Percentiles rank a stretch among this genome's conserved stretches.
Evolutionary conservation across 23 red algal species (phyloP).

Genomic region (Gracilaria domingensis): DNA sequence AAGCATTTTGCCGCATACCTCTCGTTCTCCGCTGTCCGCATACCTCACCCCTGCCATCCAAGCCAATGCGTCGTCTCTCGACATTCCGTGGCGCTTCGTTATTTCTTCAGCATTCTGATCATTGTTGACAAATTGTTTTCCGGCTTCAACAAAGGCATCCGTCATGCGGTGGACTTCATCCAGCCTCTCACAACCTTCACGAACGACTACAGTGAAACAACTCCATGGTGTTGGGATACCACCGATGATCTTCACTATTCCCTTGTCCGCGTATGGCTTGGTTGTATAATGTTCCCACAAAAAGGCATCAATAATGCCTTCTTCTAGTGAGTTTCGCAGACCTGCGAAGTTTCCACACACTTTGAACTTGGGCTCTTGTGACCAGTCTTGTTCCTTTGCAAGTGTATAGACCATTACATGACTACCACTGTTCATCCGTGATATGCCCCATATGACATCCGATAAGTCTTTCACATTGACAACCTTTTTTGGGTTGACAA

Average conservation of each 20-base stretch:
- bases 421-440: slow-evolving; percentile 63
- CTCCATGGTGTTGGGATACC: slow-evolving; percentile 78
- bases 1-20: slow-evolving; percentile 7
- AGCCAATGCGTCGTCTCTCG: slow-evolving; percentile 18
- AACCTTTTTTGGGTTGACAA: slow-evolving; percentile 2
- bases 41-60: slow-evolving; percentile 56
- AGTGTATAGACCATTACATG: slow-evolving; percentile 78
- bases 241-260: slow-evolving; percentile 66
- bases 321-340: slow-evolving; percentile 47
- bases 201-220: slow-evolving; percentile 62
- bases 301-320: slow-evolving; percentile 68
- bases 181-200: slow-evolving; percentile 20
- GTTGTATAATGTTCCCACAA: slow-evolving; percentile 90
- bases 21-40: slow-evolving; percentile 26
- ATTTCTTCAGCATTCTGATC: slow-evolving; percentile 24
- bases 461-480: slow-evolving; percentile 33
- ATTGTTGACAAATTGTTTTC: slow-evolving; percentile 25
- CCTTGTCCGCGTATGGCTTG: slow-evolving; percentile 60
- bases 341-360: slow-evolving; percentile 75
- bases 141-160: slow-evolving; percentile 47
- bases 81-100: slow-evolving; percentile 41
- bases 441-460: slow-evolving; percentile 68
- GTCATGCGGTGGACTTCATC: slow-evolving; percentile 11
- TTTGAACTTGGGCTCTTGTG: slow-evolving; percentile 41
- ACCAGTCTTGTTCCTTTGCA: slow-evolving; percentile 55